Evolutionary conservation across 2,329 filamentous ascomycete genomes (phyloP).

Genomic region (Penicillium verrucosum): DNA sequence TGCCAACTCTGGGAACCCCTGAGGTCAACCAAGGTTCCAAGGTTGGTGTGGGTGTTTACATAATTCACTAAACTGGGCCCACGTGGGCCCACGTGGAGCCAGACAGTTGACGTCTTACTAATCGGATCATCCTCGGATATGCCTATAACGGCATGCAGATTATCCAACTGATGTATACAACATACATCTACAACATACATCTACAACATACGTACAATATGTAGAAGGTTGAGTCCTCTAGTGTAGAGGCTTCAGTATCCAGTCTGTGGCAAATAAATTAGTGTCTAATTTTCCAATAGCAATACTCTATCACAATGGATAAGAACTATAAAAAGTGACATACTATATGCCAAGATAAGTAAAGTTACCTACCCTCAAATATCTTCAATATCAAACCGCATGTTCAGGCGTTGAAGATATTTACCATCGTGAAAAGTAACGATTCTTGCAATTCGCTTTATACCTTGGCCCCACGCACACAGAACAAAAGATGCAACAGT

Average conservation of each 20-base stretch:
- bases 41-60: background rate
- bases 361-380: background rate
- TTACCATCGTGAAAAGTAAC: background rate
- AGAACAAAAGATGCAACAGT: background rate
- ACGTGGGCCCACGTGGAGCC: too few species aligned
- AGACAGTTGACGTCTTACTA: background rate
- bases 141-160: background rate
- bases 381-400: conserved; percentile 7
- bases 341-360: background rate
- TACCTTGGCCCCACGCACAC: background rate
- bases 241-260: background rate
- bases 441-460: background rate
- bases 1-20: background rate
- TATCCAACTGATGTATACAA: too few species aligned
- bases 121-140: background rate
- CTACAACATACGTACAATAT: too few species aligned
- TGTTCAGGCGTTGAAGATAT: background rate
- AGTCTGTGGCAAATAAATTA: background rate
- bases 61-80: background rate
- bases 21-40: background rate
- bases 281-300: background rate
- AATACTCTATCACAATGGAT: background rate
- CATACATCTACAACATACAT: too few species aligned
- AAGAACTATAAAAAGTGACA: background rate
- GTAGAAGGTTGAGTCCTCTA: background rate